Conservation (phyloP, 257 asterid species). For the Lycium barbarum region DNA sequence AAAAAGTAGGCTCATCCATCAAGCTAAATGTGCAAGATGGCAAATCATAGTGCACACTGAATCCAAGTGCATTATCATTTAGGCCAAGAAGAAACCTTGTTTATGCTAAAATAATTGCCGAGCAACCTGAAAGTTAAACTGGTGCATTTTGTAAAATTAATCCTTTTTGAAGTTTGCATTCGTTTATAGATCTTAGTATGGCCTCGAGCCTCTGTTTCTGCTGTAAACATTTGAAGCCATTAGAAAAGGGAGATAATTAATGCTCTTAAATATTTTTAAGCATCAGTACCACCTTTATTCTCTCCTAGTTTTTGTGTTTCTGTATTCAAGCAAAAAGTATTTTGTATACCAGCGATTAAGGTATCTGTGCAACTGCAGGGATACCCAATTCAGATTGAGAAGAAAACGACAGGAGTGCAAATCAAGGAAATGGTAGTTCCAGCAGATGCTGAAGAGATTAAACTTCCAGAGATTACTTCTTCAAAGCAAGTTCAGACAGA, state of each 20-base stretch:
- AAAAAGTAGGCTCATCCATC: background rate
- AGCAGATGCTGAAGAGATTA: constrained; percentile 14
- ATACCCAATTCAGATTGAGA: background rate
- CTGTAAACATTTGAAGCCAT: background rate
- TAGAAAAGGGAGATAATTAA: background rate
- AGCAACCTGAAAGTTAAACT: background rate
- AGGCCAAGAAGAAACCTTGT: background rate
- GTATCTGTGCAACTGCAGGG: background rate
- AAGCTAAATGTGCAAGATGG: background rate
- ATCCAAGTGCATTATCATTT: background rate
- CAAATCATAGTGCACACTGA: too few species aligned
- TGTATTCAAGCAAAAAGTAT: background rate
- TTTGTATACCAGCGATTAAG: background rate
- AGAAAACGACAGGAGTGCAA: constrained; percentile 19
- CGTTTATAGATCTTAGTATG: background rate
- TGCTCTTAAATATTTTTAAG: background rate
- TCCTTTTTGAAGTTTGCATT: background rate
- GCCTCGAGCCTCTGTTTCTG: background rate
- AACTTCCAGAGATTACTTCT: constrained; percentile 13
- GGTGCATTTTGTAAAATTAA: background rate
- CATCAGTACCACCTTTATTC: background rate
- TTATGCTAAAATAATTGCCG: background rate
- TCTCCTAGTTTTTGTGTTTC: background rate
- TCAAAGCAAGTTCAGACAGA: constrained; percentile 35
- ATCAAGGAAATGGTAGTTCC: constrained; percentile 30